Evolutionary conservation across 805 yeast genomes (phyloP), one percentile per base, ranked within the genome.

Genomic region (Huiozyma sinensis): DNA sequence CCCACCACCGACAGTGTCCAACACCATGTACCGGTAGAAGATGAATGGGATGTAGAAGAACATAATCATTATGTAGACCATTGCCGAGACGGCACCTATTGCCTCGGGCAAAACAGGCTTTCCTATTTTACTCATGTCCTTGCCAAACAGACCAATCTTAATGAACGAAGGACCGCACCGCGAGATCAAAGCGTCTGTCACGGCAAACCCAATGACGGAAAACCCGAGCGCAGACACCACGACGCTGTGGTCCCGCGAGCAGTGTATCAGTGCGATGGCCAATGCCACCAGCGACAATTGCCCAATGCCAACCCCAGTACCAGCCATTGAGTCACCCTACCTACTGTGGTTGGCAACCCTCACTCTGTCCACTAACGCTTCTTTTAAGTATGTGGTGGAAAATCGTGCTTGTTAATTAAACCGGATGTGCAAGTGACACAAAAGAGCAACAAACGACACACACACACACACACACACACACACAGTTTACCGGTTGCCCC

Each of bases 41-140:
- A 88, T 66, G 57, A 87, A 85, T 31, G 98, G 98, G 36, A 90
- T 84, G 61, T 86, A 81, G 50, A 83, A 72, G 55, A 87, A 75
- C 85, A 92, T 81, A 36, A 84, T 62, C 50, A 88, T 78, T 44
- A 92, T 62, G 59, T 89, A 88, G 0, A 88, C 79, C 4, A 83
- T 71, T 0, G 95, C 92, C 5, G 87, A 75, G 0, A 90, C 82
- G 2, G 87, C 81, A n/a, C 98, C 98, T 70, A 90, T 79, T 0
- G 94, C 76, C 65, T 92, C 98, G 1, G 98, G 92, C 7, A 87
- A 72, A 2, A 79, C 69, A 0, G 95, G 94, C 36, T 63, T 69
- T n/a, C 76, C 77, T n/a, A 60, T 62, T 60, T 92, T 92, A 38
- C 88, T 80, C 57, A 88, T 54, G 60, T 92, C 98, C 48, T 73